Evolutionary conservation across 768 basidiomycete species (phyloP).

Genomic region (Russula lepida): DNA sequence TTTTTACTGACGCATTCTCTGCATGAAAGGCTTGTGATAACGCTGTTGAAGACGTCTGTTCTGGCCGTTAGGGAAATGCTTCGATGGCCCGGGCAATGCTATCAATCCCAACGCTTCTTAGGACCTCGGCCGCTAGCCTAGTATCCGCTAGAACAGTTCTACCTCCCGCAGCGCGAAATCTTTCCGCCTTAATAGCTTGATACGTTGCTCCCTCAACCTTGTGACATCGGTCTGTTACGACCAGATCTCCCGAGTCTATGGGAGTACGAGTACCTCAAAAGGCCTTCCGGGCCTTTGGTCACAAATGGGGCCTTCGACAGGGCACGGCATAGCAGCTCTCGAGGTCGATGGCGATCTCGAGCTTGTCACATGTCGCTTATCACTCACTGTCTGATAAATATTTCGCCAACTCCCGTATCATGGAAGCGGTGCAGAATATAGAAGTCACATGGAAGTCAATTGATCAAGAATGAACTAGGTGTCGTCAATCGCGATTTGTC

Average conservation of each 20-base stretch:
- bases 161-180: not conserved
- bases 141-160: no score
- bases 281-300: not conserved
- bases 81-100: not conserved
- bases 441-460: not conserved
- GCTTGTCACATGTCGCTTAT: not conserved
- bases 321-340: not conserved
- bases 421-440: no score
- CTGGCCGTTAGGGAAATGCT: not conserved
- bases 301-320: not conserved
- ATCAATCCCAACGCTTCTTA: not conserved
- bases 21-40: not conserved
- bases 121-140: not conserved
- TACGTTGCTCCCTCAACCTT: not conserved
- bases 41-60: not conserved
- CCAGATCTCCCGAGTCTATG: not conserved
- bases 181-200: not conserved
- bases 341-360: not conserved
- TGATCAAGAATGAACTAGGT: not conserved
- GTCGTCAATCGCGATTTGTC: not conserved
- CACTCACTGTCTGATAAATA: not conserved
- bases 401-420: not conserved
- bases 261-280: not conserved
- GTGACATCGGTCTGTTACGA: not conserved
- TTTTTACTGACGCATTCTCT: not conserved